Evolutionary conservation across 768 basidiomycete genomes (phyloP), one percentile per base, ranked within the genome.

Genomic region (Rhizopogon roseolus): DNA sequence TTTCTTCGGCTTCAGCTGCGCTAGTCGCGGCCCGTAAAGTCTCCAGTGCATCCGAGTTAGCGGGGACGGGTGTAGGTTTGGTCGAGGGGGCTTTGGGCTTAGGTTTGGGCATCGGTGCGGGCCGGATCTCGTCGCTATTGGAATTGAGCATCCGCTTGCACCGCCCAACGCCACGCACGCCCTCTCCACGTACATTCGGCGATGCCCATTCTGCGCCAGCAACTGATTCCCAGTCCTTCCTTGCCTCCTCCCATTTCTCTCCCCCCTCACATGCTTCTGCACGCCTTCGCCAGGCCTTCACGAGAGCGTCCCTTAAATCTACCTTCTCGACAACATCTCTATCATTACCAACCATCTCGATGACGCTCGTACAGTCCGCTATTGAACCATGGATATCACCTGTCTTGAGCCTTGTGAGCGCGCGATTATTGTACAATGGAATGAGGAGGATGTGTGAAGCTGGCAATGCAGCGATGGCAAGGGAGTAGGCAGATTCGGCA

Each of bases 231-330:
- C 95, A 98, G 64, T 94, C 90, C 57, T 76, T 72, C 61, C 74
- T 70, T 6, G 95, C 95, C 29, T 78, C 74, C 10, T 76, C 79
- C 95, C 94, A 99, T 66, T 87, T 90, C 73, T 99, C 96, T 57
- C 77, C 74, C 52, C 85, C 89, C 67, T 98, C 96, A 54, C 79
- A 79, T 6, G 91, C 92, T 67, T 90, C 86, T 1, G 95, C 95
- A 10, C 96, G 82, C 50, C 92, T 74, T 55, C 79, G 82, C 57
- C 86, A 75, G 3, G 93, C 93, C 69, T 97, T 98, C 41, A 88
- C 76, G 41, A 91, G 72, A 9, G 81, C 88, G 52, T 91, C 91
- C 1, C 72, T 76, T 17, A 96, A 74, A 65, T 92, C 85, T 10
- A 94, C 77, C 37, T 81, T 79, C 39, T 75, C 70, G 57, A 73